A percentile compares a stretch with the other conserved stretches of the same genome.
phyloP scores from a whole-genome alignment of 192 early-diverging fungal genomes.

The Umbelopsis vinacea region DNA sequence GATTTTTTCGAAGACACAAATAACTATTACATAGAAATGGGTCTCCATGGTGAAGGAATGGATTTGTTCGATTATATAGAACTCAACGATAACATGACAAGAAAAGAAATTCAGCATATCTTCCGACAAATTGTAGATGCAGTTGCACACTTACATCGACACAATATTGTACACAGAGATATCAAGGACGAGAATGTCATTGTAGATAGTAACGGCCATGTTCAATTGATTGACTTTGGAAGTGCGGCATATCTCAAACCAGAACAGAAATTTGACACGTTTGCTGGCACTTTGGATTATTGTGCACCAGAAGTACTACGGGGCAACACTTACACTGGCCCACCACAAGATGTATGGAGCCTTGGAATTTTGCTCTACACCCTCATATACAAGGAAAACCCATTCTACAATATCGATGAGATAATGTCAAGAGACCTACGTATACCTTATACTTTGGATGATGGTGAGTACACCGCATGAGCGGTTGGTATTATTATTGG shows the following conservation, averaged over 20 bases:
- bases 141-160: slow-evolving; percentile 53
- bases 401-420: slow-evolving; percentile 64
- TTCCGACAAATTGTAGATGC: slow-evolving; percentile 44
- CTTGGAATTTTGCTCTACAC: slow-evolving; percentile 86
- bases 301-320: slow-evolving; percentile 78
- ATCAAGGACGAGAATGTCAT: slow-evolving; percentile 90
- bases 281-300: slow-evolving; percentile 83
- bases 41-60: slow-evolving; percentile 46
- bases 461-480: slow-evolving; percentile 17
- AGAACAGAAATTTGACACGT: slow-evolving; percentile 62
- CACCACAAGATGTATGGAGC: slow-evolving; percentile 88
- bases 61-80: slow-evolving; percentile 58
- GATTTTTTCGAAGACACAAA: slow-evolving; percentile 74
- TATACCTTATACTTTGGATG: slow-evolving; percentile 28
- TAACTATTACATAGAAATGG: slow-evolving; percentile 68
- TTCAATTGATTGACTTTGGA: slow-evolving; percentile 85
- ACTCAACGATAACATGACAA: slow-evolving; percentile 33
- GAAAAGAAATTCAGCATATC: slow-evolving; percentile 34
- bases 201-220: slow-evolving; percentile 57
- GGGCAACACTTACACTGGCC: slow-evolving; percentile 80
- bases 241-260: slow-evolving; percentile 72
- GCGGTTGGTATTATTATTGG: neutral
- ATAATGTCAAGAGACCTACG: slow-evolving; percentile 58
- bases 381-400: slow-evolving; percentile 67
- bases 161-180: slow-evolving; percentile 70